Conservation (phyloP, 371 early-diverging fungal species). For the Mucor velutinosus region DNA sequence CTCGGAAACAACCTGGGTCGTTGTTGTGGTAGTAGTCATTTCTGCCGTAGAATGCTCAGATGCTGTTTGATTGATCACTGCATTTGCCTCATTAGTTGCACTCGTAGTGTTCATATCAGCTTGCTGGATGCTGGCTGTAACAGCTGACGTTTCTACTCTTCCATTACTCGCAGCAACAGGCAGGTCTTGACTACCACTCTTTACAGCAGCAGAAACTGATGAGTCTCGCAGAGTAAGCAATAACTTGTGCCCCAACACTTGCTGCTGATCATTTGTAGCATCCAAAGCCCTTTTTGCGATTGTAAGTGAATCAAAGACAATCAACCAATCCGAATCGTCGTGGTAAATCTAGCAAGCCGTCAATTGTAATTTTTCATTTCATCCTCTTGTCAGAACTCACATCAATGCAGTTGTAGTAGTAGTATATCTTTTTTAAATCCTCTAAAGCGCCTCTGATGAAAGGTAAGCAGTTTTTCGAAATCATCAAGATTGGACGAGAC, state of each 20-base stretch:
- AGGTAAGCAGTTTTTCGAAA: conserved; percentile 57
- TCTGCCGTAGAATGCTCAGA: not conserved
- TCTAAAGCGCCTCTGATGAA: conserved; percentile 56
- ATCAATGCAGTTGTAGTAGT: conserved; percentile 44
- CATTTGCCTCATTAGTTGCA: not conserved
- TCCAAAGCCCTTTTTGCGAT: conserved; percentile 53
- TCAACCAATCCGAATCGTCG: conserved; percentile 62
- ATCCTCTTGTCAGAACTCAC: conserved; percentile 12
- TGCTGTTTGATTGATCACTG: not conserved
- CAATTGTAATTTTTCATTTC: not conserved
- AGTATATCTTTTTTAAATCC: conserved; percentile 42
- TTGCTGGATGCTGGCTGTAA: not conserved
- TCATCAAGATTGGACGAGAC: conserved; percentile 47
- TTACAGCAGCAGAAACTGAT: not conserved
- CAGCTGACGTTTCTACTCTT: not conserved
- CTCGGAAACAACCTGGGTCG: not conserved
- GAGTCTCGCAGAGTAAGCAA: conserved; percentile 43
- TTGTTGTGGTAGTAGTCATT: not conserved
- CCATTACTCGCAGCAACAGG: conserved; percentile 3
- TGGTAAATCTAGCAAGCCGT: conserved; percentile 43
- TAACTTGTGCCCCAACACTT: conserved; percentile 52
- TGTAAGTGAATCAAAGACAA: conserved; percentile 57
- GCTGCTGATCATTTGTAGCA: conserved; percentile 41
- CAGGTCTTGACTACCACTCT: not conserved
- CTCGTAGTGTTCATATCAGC: not conserved